A percentile compares a stretch with the other conserved stretches of the same genome.
These are phyloP conservation scores for Ophiostoma quercus DNA, from an alignment of 2,329 filamentous ascomycete species.

Conservation along the genomic window DNA sequence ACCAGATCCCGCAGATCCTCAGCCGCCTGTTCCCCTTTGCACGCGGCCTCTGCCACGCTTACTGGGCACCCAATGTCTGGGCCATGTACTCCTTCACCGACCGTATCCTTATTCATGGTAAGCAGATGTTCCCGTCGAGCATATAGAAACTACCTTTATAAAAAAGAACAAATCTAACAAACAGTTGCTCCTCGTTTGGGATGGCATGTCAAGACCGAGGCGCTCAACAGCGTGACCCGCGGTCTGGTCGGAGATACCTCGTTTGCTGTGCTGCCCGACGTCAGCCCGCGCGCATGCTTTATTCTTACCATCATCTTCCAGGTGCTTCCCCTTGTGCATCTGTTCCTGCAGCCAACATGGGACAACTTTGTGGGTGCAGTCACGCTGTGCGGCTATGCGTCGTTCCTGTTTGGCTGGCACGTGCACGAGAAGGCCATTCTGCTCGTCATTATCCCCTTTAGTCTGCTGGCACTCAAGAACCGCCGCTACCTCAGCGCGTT, in stretches of 20 bases:
- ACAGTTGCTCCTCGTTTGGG: slow-evolving; percentile 73
- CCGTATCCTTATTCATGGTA: slow-evolving; percentile 73
- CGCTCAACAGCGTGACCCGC: slow-evolving; percentile 82
- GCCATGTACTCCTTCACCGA: slow-evolving; percentile 92
- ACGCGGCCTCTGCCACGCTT: slow-evolving; percentile 88
- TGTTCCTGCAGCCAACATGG: slow-evolving; percentile 77
- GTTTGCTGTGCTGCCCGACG: slow-evolving; percentile 86
- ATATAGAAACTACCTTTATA: too few species aligned
- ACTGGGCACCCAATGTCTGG: slow-evolving; percentile 98
- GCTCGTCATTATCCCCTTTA: slow-evolving; percentile 91
- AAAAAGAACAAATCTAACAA: slow-evolving; percentile 32
- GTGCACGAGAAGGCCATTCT: slow-evolving; percentile 97
- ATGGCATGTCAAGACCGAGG: slow-evolving; percentile 64
- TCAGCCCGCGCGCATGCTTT: slow-evolving; percentile 77
- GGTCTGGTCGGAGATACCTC: slow-evolving; percentile 89
- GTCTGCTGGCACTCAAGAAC: slow-evolving; percentile 82
- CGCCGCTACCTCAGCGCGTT: slow-evolving; percentile 88
- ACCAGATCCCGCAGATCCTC: slow-evolving; percentile 75
- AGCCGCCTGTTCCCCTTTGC: slow-evolving; percentile 90
- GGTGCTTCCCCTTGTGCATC: slow-evolving; percentile 69
- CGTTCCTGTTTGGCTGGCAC: slow-evolving; percentile 97
- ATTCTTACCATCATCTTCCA: slow-evolving; percentile 78
- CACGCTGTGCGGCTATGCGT: slow-evolving; percentile 90
- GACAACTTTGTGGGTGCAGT: slow-evolving; percentile 83
- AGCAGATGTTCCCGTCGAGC: slow-evolving; percentile 16